Base-by-base conservation (phyloP, 768 basidiomycete genomes). In the Tricholoma sp. region DNA sequence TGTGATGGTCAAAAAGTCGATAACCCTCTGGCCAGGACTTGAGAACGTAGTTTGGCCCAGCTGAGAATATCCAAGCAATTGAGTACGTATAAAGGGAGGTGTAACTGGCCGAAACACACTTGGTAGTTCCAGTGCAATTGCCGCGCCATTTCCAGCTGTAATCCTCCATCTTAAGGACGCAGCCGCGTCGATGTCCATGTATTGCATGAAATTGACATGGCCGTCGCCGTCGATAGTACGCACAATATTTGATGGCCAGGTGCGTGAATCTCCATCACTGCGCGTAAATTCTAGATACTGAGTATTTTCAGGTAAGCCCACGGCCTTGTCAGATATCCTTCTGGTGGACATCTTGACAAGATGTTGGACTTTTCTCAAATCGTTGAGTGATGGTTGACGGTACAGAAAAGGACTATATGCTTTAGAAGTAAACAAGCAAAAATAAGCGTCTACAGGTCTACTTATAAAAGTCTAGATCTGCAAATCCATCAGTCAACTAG, bases 1-100 rank as follows among this genome's bases (percentile, higher is more conserved):
- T 91, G 57, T 86, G 75, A 59, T 94, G 91, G 65, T 89, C 84
- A 62, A 73, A 91, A 70, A 93, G 74, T 20, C 76, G 74, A 71
- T 94, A 94, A 15, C 81, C 80, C 15, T 71, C 67, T 0, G 91
- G 91, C 75, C 85, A 91, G 52, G 69, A 61, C 56, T 78, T 79
- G 33, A 94, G 72, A 24, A 87, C 79, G 64, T 91, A 89, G 8
- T 60, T 74, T 9, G 69, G 74, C 10, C 81, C 83, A 34, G 65
- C 84, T 86, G 45, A 17, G 57, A 45, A 39, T 39, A 37, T 53
- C 50, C 28, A 61, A 42, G 36, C 18, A 47, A 53, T 29, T 54
- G 50, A 34, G 29, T 4, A 32, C 29, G 1, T 28, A 2, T 17
- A 49, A 8, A 31, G 28, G 29, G 31, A 10, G 4, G 10, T 9